Evolutionary conservation across 1,284 basidiomycete species (phyloP).

Genomic region (Melampsora larici-populina): DNA sequence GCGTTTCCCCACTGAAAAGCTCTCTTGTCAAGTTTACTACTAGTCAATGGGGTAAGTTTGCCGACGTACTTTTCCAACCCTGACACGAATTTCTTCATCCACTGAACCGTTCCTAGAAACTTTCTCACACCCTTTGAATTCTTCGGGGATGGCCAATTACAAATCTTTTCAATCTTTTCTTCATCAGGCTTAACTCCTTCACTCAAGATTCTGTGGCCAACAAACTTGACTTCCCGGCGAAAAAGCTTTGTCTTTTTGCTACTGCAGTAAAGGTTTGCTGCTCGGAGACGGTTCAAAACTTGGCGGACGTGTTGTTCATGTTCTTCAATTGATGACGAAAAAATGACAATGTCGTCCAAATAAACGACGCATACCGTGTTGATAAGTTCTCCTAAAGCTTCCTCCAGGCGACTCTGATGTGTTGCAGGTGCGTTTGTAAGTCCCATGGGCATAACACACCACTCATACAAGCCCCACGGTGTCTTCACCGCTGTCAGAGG

Average conservation of each 20-base stretch:
- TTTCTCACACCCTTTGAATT: slow-evolving; percentile 51
- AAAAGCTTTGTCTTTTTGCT: slow-evolving; percentile 48
- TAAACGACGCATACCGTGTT: slow-evolving; percentile 50
- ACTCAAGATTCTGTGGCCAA: slow-evolving; percentile 55
- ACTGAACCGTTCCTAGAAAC: slow-evolving; percentile 57
- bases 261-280: too few relatives aligned
- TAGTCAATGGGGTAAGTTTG: too few relatives aligned
- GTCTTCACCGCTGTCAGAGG: too few relatives aligned
- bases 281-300: too few relatives aligned
- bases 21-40: too few relatives aligned
- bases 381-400: slow-evolving; percentile 47
- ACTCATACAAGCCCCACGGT: slow-evolving; percentile 55
- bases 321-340: not conserved
- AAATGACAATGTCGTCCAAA: slow-evolving; percentile 16
- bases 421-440: slow-evolving; percentile 55
- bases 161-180: too few relatives aligned
- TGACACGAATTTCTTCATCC: too few relatives aligned
- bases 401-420: slow-evolving; percentile 40
- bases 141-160: slow-evolving; percentile 54
- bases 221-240: slow-evolving; percentile 50
- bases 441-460: slow-evolving; percentile 56
- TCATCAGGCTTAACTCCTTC: slow-evolving; percentile 54
- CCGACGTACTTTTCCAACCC: too few relatives aligned
- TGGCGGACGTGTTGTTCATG: not conserved
- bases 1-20: too few relatives aligned